Base-by-base conservation (phyloP, 306 rosid species). In the Begonia masoniana region DNA sequence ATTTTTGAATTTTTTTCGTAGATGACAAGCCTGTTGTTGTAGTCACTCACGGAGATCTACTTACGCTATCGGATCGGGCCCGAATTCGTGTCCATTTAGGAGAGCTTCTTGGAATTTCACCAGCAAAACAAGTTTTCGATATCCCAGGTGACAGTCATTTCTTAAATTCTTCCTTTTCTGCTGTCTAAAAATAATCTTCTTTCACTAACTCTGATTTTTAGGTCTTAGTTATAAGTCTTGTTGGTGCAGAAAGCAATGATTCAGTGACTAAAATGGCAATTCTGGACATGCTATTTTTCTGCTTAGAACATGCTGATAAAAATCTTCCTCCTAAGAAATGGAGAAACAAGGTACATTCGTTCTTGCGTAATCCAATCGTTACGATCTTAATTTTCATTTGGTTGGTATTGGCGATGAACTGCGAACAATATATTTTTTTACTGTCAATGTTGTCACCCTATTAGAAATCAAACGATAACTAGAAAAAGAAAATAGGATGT, bases 21-120 rank as follows among this genome's bases (percentile, higher is more conserved):
- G 97, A 89, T 85, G 94, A 89, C 68, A 85, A 82, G 69, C 97
- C 97, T 23, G 77, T 76, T 31, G 67, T 82, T 58, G 87, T 82
- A 57, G 61, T 80, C 47, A 85, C 91, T 13, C 97, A 89, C 62
- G 97, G 97, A 19, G 95, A 82, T 78, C 85, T 82, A 46, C 95
- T 89, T 70, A 80, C 87, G 12, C 55, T 59, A 43, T 50, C 60
- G 54, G 91, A 89, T 11, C 78, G 94, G 46, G 85, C 76, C 57
- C 82, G 62, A 58, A 58, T 89, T 21, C 74, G 71, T 36, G 68
- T 54, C 48, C 64, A 74, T 76, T 65, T 89, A 72, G 97, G 88
- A 68, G 77, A 68, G 63, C 55, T 80, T 39, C 70, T 89, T 21
- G 85, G 95, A 45, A 71, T 85, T 68, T 83, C 94, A 4, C 87